Base-by-base conservation (phyloP, 495 filamentous ascomycete species). In the Mytilinidion resinicola region DNA sequence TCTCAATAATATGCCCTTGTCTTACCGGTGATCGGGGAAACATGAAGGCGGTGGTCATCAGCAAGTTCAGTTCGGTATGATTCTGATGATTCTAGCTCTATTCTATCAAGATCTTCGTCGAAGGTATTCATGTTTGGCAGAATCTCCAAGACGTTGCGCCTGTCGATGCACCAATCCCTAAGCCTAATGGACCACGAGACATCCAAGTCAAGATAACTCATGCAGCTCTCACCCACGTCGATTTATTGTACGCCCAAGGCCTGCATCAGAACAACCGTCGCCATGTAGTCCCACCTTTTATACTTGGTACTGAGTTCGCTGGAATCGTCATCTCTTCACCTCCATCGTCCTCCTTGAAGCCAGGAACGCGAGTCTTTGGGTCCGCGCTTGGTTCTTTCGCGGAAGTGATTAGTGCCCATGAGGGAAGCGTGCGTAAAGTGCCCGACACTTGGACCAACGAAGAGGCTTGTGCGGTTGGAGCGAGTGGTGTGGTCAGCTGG, bases 211-310 rank as follows among this genome's bases (percentile, higher is more conserved):
- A 47, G 14, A 61, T 61, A 25, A 66, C 66, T 10, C 66, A 68
- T 49, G 62, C 48, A 10, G 50, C 51, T 6, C 20, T 57, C 12
- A 60, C 56, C 3, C 61, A 64, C 53, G 64, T 67, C 34, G 64
- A 67, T 46, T 30, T 60, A 11, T 54, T 61, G 9, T 63, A 73
- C 57, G 66, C 68, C 35, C 65, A 67, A 57, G 72, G 72, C 9
- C 67, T 70, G 35, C 72, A 75, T 57, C 72, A 74, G 62, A 74
- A 73, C 55, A 75, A 73, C 53, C 51, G 56, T 11, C 60, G 65
- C 6, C 65, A 73, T n/a, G 58, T 69, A 19, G 39, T 52, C 5
- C 73, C 73, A 1, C 72, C 72, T 1, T 75, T 75, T 48, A 67
- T 64, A 30, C 64, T 62, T 3, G 64, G 64, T 1, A 60, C 35